Evolutionary conservation across 768 basidiomycete species (phyloP).

Genomic region (Asterophora lycoperdoides): DNA sequence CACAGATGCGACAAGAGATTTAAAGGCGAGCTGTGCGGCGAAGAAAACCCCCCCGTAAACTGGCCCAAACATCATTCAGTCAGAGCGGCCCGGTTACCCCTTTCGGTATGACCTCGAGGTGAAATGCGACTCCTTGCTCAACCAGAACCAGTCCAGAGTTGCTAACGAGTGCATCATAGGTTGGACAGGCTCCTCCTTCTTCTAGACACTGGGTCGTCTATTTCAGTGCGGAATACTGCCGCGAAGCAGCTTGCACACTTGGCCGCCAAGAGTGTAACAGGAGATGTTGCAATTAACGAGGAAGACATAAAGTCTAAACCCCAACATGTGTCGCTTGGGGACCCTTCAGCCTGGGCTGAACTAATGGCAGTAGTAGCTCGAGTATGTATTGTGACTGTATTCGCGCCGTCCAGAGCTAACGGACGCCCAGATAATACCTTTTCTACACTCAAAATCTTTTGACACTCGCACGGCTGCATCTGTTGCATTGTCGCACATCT

Average conservation of each 20-base stretch:
- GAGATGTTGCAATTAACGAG: slow-evolving; percentile 70
- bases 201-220: slow-evolving; percentile 91
- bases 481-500: slow-evolving; percentile 83
- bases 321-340: slow-evolving; percentile 53
- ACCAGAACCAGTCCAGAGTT: not conserved
- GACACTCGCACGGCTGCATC: slow-evolving; percentile 92
- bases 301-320: slow-evolving; percentile 68
- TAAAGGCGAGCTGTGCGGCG: slow-evolving; percentile 50
- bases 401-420: slow-evolving; percentile 10
- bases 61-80: slow-evolving; percentile 38
- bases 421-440: slow-evolving; percentile 73
- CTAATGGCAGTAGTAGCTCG: slow-evolving; percentile 87
- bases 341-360: slow-evolving; percentile 84
- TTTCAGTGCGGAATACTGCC: slow-evolving; percentile 88
- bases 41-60: slow-evolving; percentile 56
- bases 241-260: slow-evolving; percentile 94
- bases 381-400: slow-evolving; percentile 38
- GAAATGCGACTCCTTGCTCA: slow-evolving; percentile 8
- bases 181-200: slow-evolving; percentile 96
- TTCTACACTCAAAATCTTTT: slow-evolving; percentile 84
- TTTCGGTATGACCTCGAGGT: slow-evolving; percentile 79
- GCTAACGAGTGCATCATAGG: slow-evolving; percentile 37
- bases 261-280: slow-evolving; percentile 79
- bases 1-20: slow-evolving; percentile 52
- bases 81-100: slow-evolving; percentile 48